These are phyloP conservation scores for Verticillium longisporum DNA, from an alignment of 2,329 filamentous ascomycete species.

Conservation along the genomic window DNA sequence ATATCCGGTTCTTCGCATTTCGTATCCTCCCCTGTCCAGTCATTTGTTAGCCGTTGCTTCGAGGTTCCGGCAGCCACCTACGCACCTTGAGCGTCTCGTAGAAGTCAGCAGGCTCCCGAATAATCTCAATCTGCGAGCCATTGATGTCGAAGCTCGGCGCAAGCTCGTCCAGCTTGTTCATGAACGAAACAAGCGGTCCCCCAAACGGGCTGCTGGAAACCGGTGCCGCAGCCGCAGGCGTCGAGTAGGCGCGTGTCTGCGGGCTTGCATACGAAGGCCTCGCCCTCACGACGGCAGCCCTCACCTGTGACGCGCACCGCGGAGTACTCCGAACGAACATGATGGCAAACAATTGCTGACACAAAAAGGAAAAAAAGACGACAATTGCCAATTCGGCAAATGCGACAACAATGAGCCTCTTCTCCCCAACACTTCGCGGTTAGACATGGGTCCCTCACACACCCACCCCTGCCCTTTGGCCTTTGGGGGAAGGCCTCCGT, in stretches of 20 bases:
- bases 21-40: constrained; percentile 65
- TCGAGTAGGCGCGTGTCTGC: constrained; percentile 11
- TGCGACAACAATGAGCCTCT: background rate
- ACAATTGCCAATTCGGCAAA: background rate
- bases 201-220: constrained; percentile 21
- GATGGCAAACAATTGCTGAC: background rate
- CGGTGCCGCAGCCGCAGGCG: constrained; percentile 8
- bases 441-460: background rate
- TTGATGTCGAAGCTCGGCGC: constrained; percentile 85
- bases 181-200: constrained; percentile 42
- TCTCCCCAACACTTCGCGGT: background rate
- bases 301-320: constrained; percentile 21
- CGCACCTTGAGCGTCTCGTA: constrained; percentile 82
- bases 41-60: background rate
- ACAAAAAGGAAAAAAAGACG: background rate
- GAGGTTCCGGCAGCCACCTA: no score
- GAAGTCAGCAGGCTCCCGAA: constrained; percentile 79
- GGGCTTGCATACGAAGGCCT: constrained; percentile 1
- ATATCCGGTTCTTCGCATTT: constrained; percentile 71
- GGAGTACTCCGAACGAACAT: constrained; percentile 27
- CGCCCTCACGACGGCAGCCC: constrained; percentile 3
- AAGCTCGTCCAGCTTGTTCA: constrained; percentile 74
- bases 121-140: constrained; percentile 71
- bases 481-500: background rate
- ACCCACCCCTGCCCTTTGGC: no score